phyloP scores from a whole-genome alignment of 805 yeast genomes.

The Monosporozyma yasuniensis region DNA sequence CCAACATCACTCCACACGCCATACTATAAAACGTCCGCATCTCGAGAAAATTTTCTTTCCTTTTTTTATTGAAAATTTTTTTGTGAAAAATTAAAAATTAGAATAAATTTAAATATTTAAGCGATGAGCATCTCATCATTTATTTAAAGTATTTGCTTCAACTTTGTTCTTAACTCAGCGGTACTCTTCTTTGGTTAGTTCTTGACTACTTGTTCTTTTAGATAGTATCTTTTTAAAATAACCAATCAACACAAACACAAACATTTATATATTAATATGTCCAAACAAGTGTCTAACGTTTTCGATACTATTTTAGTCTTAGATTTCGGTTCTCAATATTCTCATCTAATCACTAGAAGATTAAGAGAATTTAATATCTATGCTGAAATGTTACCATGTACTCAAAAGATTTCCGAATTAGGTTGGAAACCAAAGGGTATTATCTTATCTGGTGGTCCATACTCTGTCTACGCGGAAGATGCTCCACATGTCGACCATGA shows the following conservation, averaged over 20 bases:
- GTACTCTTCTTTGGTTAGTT: not conserved
- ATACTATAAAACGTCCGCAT: not conserved
- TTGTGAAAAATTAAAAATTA: no score
- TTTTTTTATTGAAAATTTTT: no score
- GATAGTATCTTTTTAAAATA: not conserved
- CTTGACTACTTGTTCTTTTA: not conserved
- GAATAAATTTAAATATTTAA: no score
- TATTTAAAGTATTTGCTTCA: not conserved
- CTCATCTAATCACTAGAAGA: constrained; percentile 93
- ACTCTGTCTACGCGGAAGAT: constrained; percentile 90
- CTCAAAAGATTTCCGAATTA: constrained; percentile 89
- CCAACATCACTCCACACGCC: not conserved
- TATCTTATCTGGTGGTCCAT: constrained; percentile 94
- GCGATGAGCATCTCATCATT: not conserved
- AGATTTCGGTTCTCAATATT: constrained; percentile 97
- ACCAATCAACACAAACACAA: not conserved
- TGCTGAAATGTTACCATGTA: constrained; percentile 99
- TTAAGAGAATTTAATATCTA: constrained; percentile 95
- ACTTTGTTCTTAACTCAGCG: not conserved
- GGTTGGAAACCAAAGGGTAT: constrained; percentile 95
- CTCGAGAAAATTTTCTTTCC: not conserved
- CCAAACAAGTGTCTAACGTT: constrained; percentile 62
- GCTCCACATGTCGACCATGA: constrained; percentile 97
- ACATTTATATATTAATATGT: constrained; percentile 10
- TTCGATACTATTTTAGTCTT: constrained; percentile 96